Conservation (phyloP, 768 basidiomycete species). For the Mycena capillaripes region DNA sequence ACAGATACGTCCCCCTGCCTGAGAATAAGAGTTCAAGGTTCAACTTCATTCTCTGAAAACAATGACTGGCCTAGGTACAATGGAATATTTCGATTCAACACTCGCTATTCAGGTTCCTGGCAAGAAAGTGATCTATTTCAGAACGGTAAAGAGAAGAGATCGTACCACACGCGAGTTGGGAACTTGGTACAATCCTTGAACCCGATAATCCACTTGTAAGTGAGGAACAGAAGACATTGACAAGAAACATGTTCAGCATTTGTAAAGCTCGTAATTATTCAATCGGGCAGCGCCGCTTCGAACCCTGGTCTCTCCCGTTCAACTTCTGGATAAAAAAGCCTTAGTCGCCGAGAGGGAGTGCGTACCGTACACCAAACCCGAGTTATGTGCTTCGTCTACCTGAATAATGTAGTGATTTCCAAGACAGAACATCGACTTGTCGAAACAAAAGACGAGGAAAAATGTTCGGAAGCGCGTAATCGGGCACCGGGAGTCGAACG, state of each 20-base stretch:
- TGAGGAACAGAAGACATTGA: no score
- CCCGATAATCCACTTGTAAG: no score
- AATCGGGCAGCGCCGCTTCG: not conserved
- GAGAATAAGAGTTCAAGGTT: no score
- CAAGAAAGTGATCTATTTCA: no score
- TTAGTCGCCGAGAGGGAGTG: not conserved
- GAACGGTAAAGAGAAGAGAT: no score
- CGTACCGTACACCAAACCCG: slow-evolving; percentile 2
- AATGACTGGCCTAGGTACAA: no score
- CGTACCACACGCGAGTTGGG: not conserved
- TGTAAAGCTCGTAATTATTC: no score
- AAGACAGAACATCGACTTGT: not conserved
- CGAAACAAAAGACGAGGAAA: not conserved
- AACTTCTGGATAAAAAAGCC: not conserved
- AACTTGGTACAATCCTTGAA: not conserved
- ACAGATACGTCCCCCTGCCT: no score
- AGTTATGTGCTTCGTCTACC: not conserved
- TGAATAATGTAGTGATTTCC: not conserved
- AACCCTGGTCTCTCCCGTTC: not conserved
- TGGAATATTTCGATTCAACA: not conserved
- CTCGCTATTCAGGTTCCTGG: not conserved
- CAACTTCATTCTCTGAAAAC: no score
- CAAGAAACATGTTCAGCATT: not conserved
- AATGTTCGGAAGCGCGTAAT: not conserved
- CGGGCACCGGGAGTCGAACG: slow-evolving; percentile 16